phyloP scores from a whole-genome alignment of 371 early-diverging fungal genomes.

The Mortierella sp. region DNA sequence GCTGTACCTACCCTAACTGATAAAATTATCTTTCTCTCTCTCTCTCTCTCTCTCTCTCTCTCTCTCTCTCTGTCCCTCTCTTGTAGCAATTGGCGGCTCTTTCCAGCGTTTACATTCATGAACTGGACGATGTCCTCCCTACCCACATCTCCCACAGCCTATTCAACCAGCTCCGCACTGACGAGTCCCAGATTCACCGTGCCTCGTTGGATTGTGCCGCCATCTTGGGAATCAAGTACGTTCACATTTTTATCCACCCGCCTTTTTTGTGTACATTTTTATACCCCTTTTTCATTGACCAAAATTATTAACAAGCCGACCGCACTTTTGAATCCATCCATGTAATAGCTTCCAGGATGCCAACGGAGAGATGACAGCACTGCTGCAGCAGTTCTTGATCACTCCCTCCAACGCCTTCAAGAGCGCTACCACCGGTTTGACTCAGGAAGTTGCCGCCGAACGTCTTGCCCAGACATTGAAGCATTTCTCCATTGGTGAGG shows the following conservation, averaged over 20 bases:
- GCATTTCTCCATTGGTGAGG: conserved; percentile 48
- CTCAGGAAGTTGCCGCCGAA: conserved; percentile 69
- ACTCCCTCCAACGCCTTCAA: conserved; percentile 76
- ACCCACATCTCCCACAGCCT: conserved; percentile 69
- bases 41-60: too few species aligned
- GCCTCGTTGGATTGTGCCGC: conserved; percentile 71
- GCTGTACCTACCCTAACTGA: neutral
- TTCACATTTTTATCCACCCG: neutral
- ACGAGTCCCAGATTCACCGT: conserved; percentile 66
- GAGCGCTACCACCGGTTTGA: conserved; percentile 41
- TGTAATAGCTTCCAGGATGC: conserved; percentile 61
- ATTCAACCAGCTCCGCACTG: conserved; percentile 62
- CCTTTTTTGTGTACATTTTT: neutral
- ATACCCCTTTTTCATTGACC: too few species aligned
- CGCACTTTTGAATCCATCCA: too few species aligned
- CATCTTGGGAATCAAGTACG: conserved; percentile 63
- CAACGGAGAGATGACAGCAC: conserved; percentile 65
- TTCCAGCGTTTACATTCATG: conserved; percentile 69
- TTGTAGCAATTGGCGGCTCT: conserved; percentile 70
- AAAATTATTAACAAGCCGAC: too few species aligned
- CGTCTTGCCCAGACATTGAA: conserved; percentile 72
- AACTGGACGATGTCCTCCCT: conserved; percentile 75
- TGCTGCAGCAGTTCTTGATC: conserved; percentile 71
- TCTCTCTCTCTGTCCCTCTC: neutral
- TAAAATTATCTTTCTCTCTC: conserved; percentile 26